Base-by-base conservation (phyloP, 2,329 filamentous ascomycete genomes). In the Trichoderma sp. region DNA sequence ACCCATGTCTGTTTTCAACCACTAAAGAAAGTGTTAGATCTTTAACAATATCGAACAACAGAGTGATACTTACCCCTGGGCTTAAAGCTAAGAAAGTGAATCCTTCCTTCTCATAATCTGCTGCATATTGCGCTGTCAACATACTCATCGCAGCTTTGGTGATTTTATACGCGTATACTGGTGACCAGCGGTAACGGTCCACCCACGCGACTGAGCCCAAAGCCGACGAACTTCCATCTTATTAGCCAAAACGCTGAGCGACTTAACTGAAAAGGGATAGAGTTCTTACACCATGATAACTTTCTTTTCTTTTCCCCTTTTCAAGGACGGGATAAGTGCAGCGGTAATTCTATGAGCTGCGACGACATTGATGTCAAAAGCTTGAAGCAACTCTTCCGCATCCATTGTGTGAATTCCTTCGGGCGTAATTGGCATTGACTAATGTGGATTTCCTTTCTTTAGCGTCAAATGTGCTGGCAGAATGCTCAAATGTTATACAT, bases 1-100 rank as follows among this genome's bases (percentile, higher is more conserved):
- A 6, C 58, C 58, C 58, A 60, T 60, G 5, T 46, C 39, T n/a
- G 58, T 60, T 60, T 46, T 60, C 37, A 60, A 5, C 58, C 58
- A 60, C 58, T 60, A 43, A 6, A 30, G 13, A 16, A 13, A 14
- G 13, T 3, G 11, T 60, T 32, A 60, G 37, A 49, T 21, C 26
- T 21, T 8, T 32, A 32, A 2, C 30, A 13, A 2, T 4, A 30
- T 26, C 11, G 2, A 13, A 4, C 4, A 28, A 10, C 30, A 10
- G 28, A 14, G 37, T 8, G 11, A 16, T 7, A 16, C 58, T 16
- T 30, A 60, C 58, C 1, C 58, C 58, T 5, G 58, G 58, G 18
- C 24, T 46, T 60, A 60, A 2, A 18, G 58, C 13, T 10, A 60
- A 28, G 43, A 60, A n/a, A 4, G 58, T 60, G 3, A 60, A 60